Evolutionary conservation across 2,329 filamentous ascomycete genomes (phyloP).

Genomic region (Exophiala alcalophila): DNA sequence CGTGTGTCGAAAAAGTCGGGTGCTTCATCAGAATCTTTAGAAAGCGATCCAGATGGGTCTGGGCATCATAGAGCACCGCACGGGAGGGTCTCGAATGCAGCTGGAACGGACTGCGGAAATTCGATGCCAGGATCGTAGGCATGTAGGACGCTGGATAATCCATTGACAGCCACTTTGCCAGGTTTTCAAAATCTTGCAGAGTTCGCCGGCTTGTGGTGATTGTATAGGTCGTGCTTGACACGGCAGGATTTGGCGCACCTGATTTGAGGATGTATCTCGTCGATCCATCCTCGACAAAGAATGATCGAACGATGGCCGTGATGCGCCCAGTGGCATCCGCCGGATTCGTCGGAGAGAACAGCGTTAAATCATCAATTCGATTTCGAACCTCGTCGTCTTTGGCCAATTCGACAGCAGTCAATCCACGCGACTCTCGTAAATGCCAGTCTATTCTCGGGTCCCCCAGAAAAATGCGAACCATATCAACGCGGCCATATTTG

Average conservation of each 20-base stretch:
- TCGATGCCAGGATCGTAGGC: slow-evolving; percentile 68
- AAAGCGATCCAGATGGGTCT: slow-evolving; percentile 81
- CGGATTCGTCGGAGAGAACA: slow-evolving; percentile 58
- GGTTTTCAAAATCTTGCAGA: slow-evolving; percentile 83
- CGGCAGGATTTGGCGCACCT: slow-evolving; percentile 65
- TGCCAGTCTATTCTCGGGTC: slow-evolving; percentile 84
- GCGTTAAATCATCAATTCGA: slow-evolving; percentile 86
- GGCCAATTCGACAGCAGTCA: slow-evolving; percentile 92
- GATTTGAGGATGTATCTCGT: slow-evolving; percentile 93
- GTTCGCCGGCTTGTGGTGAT: slow-evolving; percentile 92
- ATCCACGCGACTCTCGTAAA: slow-evolving; percentile 77
- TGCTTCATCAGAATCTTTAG: slow-evolving; percentile 81
- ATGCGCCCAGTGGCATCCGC: slow-evolving; percentile 73
- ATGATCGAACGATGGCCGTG: slow-evolving; percentile 89
- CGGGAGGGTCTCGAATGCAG: slow-evolving; percentile 89
- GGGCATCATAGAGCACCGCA: slow-evolving; percentile 80
- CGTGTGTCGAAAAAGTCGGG: slow-evolving; percentile 90
- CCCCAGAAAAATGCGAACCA: slow-evolving; percentile 82
- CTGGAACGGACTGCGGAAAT: slow-evolving; percentile 75
- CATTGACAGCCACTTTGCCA: slow-evolving; percentile 75
- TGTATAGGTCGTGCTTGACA: slow-evolving; percentile 73
- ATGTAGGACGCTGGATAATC: slow-evolving; percentile 97
- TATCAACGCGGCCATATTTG: slow-evolving; percentile 93
- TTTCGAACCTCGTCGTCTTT: slow-evolving; percentile 98
- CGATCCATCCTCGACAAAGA: slow-evolving; percentile 95